Evolutionary conservation across 1,284 basidiomycete genomes (phyloP).

Genomic region (Cutaneotrichosporon curvatum): DNA sequence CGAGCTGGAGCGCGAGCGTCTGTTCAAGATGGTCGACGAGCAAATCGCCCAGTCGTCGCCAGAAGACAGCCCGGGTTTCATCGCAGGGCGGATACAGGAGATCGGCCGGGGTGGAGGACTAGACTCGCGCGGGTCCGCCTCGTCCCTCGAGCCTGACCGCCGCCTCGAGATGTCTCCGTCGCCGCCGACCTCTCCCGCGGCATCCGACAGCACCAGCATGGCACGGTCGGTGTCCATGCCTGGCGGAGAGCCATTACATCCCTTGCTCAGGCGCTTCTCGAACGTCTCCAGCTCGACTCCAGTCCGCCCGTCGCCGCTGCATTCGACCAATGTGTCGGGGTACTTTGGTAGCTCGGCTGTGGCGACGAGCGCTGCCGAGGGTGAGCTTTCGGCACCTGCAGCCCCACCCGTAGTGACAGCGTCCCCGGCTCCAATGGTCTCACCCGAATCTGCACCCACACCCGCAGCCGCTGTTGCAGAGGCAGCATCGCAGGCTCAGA

Average conservation of each 20-base stretch:
- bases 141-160: not conserved
- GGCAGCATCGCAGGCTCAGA: too few relatives aligned
- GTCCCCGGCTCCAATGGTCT: too few relatives aligned
- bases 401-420: too few relatives aligned
- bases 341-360: too few relatives aligned
- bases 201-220: too few relatives aligned
- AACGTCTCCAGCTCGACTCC: not conserved
- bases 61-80: not conserved
- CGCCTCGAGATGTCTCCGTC: not conserved
- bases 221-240: too few relatives aligned
- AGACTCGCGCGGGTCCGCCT: not conserved
- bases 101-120: conserved; percentile 19
- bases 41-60: conserved; percentile 24
- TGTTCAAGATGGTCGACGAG: conserved; percentile 41
- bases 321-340: conserved; percentile 1
- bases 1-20: conserved; percentile 40
- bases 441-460: too few relatives aligned
- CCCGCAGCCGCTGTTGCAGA: too few relatives aligned
- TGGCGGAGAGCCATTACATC: too few relatives aligned
- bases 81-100: conserved; percentile 21
- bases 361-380: too few relatives aligned
- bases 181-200: not conserved
- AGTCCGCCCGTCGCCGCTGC: conserved; percentile 24
- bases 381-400: too few relatives aligned
- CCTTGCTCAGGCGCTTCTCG: too few relatives aligned